phyloP scores from a whole-genome alignment of 768 basidiomycete genomes.

The Tulasnella sp. region DNA sequence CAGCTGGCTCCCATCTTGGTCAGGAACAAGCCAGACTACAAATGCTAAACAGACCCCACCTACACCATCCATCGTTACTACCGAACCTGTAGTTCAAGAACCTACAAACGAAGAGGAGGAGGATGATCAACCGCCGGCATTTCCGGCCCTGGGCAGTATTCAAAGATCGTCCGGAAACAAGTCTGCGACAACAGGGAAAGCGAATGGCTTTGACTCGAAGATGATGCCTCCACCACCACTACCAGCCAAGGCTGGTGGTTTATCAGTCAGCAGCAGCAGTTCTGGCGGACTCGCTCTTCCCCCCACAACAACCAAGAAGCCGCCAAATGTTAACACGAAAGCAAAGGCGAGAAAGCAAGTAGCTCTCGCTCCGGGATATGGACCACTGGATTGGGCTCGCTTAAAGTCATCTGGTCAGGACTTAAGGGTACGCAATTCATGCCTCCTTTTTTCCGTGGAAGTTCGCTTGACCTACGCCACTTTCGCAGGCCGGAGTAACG shows the following conservation, averaged over 20 bases:
- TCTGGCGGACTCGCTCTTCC: slow-evolving; percentile 47
- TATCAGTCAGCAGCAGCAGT: slow-evolving; percentile 38
- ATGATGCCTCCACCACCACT: slow-evolving; percentile 53
- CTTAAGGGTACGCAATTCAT: slow-evolving; percentile 59
- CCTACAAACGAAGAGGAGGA: slow-evolving; percentile 44
- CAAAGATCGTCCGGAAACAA: slow-evolving; percentile 41
- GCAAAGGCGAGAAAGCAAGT: slow-evolving; percentile 66
- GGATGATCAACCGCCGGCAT: slow-evolving; percentile 69
- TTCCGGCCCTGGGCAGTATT: slow-evolving; percentile 60
- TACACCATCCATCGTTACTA: slow-evolving; percentile 38
- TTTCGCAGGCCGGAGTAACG: slow-evolving; percentile 64
- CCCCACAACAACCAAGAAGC: slow-evolving; percentile 64
- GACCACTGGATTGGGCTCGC: slow-evolving; percentile 91
- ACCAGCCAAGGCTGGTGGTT: slow-evolving; percentile 41
- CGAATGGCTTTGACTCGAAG: slow-evolving; percentile 50
- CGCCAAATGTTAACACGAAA: slow-evolving; percentile 56
- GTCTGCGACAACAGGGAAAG: slow-evolving; percentile 39
- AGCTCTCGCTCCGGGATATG: slow-evolving; percentile 86
- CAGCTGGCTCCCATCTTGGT: slow-evolving; percentile 20
- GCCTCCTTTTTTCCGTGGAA: neutral
- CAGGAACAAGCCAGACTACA: slow-evolving; percentile 17
- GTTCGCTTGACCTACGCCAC: neutral
- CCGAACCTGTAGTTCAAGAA: slow-evolving; percentile 5
- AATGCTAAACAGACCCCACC: slow-evolving; percentile 8
- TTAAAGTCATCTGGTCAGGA: slow-evolving; percentile 80